Evolutionary conservation across 306 rosid genomes (phyloP).

Genomic region (Cicer bijugum): DNA sequence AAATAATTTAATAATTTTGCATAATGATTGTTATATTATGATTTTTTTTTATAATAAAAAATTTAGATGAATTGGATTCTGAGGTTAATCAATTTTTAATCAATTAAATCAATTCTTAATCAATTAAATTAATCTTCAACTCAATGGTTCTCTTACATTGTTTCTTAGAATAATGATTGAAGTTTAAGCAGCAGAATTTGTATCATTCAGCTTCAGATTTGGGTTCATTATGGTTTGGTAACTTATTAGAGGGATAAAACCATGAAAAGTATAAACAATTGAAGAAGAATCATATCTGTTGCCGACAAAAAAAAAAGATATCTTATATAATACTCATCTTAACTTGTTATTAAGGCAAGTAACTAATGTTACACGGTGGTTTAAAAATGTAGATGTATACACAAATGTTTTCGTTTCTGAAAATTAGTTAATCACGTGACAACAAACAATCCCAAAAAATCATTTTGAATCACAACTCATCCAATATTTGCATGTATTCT

Average conservation of each 20-base stretch:
- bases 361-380: not conserved
- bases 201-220: not conserved
- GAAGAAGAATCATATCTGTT: not conserved
- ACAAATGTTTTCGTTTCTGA: not conserved
- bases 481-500: no score
- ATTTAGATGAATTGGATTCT: no score
- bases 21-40: no score
- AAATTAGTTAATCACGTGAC: not conserved
- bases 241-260: not conserved
- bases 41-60: no score
- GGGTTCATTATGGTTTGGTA: not conserved
- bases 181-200: not conserved
- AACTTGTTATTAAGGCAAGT: conserved; percentile 1
- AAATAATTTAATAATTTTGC: no score
- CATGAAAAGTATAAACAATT: conserved; percentile 3
- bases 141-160: not conserved
- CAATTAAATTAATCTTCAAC: no score
- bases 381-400: not conserved
- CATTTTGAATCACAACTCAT: no score
- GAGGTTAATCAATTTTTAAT: no score
- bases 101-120: no score
- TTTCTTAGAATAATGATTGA: not conserved
- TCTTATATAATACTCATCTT: conserved; percentile 20
- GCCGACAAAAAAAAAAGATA: not conserved
- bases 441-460: not conserved